Evolutionary conservation across 805 yeast genomes (phyloP), one percentile per base, ranked within the genome.

Genomic region (Naumovozyma baii): DNA sequence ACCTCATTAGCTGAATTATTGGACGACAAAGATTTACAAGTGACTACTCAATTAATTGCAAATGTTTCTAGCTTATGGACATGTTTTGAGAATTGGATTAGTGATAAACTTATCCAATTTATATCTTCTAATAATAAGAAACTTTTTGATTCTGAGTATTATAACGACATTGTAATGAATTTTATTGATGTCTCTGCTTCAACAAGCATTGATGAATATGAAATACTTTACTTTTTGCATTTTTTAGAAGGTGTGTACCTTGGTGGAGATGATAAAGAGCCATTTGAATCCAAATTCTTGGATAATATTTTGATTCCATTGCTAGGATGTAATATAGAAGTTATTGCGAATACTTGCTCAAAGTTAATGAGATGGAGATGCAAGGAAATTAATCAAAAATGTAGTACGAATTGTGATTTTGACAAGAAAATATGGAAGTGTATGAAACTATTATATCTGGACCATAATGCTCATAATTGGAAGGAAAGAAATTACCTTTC

Each of bases 321-420:
- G 14, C 33, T 54, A 22, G 49, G 44, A 19, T 48, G 52, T 25
- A 45, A 51, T 8, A 39, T 44, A 3, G 55, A 50, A 37, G 31
- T 20, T 4, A 31, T 55, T 13, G 45, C 55, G 3, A 19, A 25
- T 1, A 29, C 41, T 4, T 34, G 51, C 31, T 47, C 55, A 3
- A 45, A 47, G 31, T 18, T 56, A 30, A 51, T 77, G 14, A 69
- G 78, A 44, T 80, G 85, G 86, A 70, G 76, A 58, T 63, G 69
- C 19, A 39, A 49, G 1, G 41, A 49, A 1, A 60, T 76, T 4
- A 45, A 51, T 29, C 31, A 38, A n/a, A 16, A 17, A 3, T 52
- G 56, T 31, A 49, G 37, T 1, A 31, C 44, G 1, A 40, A 47
- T 17, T 36, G 33, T 2, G 20, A 41, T 0, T 48, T 65, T 17